These are phyloP conservation scores for Naematelia encephala DNA, from an alignment of 768 basidiomycete species.

Conservation along the genomic window DNA sequence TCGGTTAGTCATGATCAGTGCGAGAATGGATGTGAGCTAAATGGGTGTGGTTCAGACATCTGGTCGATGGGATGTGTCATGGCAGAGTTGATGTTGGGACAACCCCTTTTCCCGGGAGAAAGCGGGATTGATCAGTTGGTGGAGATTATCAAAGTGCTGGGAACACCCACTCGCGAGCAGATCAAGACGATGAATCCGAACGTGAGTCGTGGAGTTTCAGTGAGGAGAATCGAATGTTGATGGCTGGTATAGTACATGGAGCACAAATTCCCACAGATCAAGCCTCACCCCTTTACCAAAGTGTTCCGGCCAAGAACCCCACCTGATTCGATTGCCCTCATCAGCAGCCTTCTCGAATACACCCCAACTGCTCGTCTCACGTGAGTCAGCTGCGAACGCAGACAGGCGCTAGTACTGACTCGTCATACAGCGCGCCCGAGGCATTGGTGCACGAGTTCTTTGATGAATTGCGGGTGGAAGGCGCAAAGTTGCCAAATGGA, in stretches of 20 bases:
- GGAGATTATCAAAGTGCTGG: constrained; percentile 99
- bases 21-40: not conserved
- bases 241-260: constrained; percentile 80
- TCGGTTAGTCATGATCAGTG: constrained; percentile 62
- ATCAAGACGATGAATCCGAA: constrained; percentile 99
- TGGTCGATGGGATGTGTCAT: constrained; percentile 99
- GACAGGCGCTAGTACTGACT: too few species aligned
- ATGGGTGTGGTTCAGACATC: constrained; percentile 63
- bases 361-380: constrained; percentile 88
- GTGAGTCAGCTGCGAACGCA: too few species aligned
- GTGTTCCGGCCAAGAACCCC: constrained; percentile 98
- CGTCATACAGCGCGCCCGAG: constrained; percentile 61
- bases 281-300: constrained; percentile 98
- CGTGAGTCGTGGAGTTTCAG: constrained; percentile 41
- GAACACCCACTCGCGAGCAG: constrained; percentile 96
- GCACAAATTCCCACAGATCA: constrained; percentile 99
- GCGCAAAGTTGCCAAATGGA: constrained; percentile 92
- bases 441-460: constrained; percentile 69
- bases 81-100: constrained; percentile 99
- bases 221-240: not conserved
- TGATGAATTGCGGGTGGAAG: constrained; percentile 86
- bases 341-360: constrained; percentile 92
- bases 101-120: constrained; percentile 98
- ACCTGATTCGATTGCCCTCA: constrained; percentile 91
- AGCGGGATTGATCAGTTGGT: constrained; percentile 95